These are phyloP conservation scores for Solanum etuberosum DNA, from an alignment of 257 asterid genomes.

Conservation along the genomic window DNA sequence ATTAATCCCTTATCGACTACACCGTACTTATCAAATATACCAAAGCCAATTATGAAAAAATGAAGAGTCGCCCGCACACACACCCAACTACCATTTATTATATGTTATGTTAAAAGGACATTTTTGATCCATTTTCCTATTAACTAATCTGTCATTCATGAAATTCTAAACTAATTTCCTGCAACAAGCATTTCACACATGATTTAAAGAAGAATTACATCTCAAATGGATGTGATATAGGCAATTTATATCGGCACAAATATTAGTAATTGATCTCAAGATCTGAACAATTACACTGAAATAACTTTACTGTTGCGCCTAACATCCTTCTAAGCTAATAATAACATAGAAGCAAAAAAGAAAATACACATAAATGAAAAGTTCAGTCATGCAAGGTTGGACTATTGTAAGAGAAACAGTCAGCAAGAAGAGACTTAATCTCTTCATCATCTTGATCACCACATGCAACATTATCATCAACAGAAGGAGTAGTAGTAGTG, in stretches of 20 bases:
- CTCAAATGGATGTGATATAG: background rate
- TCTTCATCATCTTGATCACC: conserved; percentile 15
- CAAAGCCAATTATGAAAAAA: no score
- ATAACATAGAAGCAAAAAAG: background rate
- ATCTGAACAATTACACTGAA: background rate
- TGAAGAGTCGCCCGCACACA: no score
- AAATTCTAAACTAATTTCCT: background rate
- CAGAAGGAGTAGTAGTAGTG: background rate
- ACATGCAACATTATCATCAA: background rate
- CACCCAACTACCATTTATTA: no score
- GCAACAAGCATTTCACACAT: background rate
- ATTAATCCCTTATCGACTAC: no score
- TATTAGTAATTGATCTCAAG: background rate
- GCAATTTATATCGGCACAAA: background rate
- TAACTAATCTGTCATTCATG: background rate
- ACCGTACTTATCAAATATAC: no score
- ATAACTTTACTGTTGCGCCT: background rate
- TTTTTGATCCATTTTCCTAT: no score
- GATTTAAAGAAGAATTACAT: background rate
- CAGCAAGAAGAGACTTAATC: conserved; percentile 25
- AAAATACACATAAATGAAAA: background rate
- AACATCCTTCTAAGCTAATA: background rate
- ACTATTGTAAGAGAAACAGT: conserved; percentile 19
- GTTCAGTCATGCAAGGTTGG: background rate
- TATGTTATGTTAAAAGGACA: no score